Percentiles rank a stretch among this genome's conserved stretches.
Conservation (phyloP, 176 grass and related monocot genomes). For the Triticum urartu region DNA sequence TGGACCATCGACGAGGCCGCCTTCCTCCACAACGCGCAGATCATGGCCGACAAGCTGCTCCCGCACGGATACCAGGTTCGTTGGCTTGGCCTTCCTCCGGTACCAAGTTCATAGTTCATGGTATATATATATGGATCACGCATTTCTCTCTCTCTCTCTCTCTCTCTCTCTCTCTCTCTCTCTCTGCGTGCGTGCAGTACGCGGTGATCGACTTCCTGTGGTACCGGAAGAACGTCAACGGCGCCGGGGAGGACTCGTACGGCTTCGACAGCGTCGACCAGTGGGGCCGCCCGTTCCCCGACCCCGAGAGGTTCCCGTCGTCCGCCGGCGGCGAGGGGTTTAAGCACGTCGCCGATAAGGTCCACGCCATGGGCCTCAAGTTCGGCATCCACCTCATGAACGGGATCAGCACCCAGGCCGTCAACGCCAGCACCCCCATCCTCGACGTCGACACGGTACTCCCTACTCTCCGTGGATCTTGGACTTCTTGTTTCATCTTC, state of each 20-base stretch:
- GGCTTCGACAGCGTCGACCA: slow-evolving; percentile 73
- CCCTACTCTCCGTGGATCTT: neutral
- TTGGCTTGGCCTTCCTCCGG: neutral
- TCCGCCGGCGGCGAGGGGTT: slow-evolving; percentile 65
- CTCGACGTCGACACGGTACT: slow-evolving; percentile 69
- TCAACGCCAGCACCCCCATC: slow-evolving; percentile 54
- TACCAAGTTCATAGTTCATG: too few relatives aligned
- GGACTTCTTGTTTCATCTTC: neutral
- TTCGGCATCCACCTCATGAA: slow-evolving; percentile 97
- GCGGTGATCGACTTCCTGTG: slow-evolving; percentile 88
- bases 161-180: too few relatives aligned
- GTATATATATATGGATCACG: neutral
- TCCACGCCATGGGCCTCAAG: slow-evolving; percentile 83
- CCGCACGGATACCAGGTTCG: slow-evolving; percentile 69
- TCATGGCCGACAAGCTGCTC: slow-evolving; percentile 62
- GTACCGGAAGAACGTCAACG: slow-evolving; percentile 74
- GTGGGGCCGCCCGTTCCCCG: slow-evolving; percentile 82
- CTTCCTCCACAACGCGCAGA: slow-evolving; percentile 68
- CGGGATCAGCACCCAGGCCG: slow-evolving; percentile 69
- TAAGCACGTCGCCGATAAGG: slow-evolving; percentile 48
- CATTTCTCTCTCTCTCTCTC: neutral
- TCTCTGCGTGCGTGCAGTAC: slow-evolving; percentile 33
- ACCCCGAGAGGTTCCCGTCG: slow-evolving; percentile 74
- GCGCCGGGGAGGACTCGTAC: slow-evolving; percentile 58
- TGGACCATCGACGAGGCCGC: slow-evolving; percentile 73